These are phyloP conservation scores for Filobasidium floriforme DNA, from an alignment of 768 basidiomycete genomes.

Conservation along the genomic window DNA sequence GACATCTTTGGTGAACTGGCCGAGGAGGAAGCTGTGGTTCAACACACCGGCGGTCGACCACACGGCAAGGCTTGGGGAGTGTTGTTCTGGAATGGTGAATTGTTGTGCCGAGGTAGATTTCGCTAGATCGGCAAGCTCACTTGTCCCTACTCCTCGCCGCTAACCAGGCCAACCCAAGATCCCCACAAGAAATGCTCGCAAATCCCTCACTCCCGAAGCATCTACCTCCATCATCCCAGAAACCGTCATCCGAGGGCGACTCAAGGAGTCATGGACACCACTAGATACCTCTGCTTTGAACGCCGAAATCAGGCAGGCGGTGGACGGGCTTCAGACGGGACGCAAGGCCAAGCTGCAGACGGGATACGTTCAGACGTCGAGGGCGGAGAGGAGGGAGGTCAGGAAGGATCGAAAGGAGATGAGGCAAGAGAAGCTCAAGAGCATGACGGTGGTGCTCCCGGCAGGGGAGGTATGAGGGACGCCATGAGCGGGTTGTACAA, in stretches of 20 bases:
- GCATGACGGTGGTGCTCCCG: background rate
- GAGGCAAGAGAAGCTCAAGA: background rate
- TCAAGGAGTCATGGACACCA: constrained; percentile 15
- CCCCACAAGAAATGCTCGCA: constrained; percentile 12
- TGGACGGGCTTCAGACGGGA: constrained; percentile 4
- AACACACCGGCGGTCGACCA: constrained; percentile 4
- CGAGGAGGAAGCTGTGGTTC: background rate
- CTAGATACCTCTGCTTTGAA: constrained; percentile 6
- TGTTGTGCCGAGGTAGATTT: background rate
- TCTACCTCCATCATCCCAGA: constrained; percentile 1
- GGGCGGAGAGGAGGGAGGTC: background rate
- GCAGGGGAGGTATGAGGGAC: background rate
- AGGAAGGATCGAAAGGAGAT: background rate
- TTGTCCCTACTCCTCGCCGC: background rate
- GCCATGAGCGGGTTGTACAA: no score
- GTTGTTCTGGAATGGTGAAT: constrained; percentile 26
- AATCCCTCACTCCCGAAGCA: background rate
- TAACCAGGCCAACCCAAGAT: constrained; percentile 20
- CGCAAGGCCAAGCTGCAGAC: constrained; percentile 5
- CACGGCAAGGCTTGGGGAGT: constrained; percentile 25
- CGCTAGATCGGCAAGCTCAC: background rate
- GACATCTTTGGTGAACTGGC: constrained; percentile 1
- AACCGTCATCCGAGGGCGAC: constrained; percentile 6
- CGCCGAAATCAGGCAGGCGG: constrained; percentile 8
- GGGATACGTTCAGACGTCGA: constrained; percentile 1